These are phyloP conservation scores for Aspergillus pseudoglaucus DNA, from an alignment of 2,329 filamentous ascomycete genomes.

Conservation along the genomic window DNA sequence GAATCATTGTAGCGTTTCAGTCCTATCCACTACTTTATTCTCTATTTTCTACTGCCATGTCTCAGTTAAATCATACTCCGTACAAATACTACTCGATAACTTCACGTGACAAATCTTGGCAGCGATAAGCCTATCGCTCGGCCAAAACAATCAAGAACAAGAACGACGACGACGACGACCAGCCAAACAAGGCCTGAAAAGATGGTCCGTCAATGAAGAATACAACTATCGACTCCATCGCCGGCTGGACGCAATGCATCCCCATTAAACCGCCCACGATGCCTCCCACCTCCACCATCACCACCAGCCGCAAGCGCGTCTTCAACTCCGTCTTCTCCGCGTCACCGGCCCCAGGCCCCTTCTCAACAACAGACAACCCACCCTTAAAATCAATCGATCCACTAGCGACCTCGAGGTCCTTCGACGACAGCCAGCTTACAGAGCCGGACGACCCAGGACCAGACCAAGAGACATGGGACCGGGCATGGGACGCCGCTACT, in stretches of 20 bases:
- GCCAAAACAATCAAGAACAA: neutral
- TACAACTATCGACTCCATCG: neutral
- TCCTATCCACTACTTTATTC: no score
- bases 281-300: conserved; percentile 19
- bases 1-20: no score
- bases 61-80: no score
- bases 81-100: neutral
- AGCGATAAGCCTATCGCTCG: neutral
- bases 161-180: neutral
- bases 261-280: conserved; percentile 13
- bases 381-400: conserved; percentile 7
- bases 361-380: conserved; percentile 22
- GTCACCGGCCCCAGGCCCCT: conserved; percentile 25
- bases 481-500: conserved; percentile 37
- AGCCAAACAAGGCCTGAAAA: neutral
- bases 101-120: neutral
- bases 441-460: conserved; percentile 9
- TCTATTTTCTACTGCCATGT: no score
- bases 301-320: conserved; percentile 32
- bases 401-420: neutral
- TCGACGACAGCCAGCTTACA: conserved; percentile 4
- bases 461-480: conserved; percentile 32
- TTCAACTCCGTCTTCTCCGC: conserved; percentile 40
- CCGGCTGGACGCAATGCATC: conserved; percentile 10
- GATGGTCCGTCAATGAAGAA: conserved; percentile 3